Evolutionary conservation across 495 filamentous ascomycete species (phyloP).

Genomic region (Rostrohypoxylon terebratum): DNA sequence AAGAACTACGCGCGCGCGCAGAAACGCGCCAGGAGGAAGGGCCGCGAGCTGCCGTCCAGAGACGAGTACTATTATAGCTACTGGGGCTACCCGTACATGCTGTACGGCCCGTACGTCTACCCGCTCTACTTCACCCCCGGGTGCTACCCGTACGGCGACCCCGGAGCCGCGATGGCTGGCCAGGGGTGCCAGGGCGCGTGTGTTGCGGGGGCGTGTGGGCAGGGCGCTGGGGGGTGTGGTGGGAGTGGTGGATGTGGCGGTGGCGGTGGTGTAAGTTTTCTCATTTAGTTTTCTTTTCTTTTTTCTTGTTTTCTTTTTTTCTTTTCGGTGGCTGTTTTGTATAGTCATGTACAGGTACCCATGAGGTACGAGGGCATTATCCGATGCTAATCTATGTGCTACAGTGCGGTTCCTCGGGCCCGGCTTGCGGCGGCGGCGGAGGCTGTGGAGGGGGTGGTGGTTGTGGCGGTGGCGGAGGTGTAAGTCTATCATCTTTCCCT

Average conservation of each 20-base stretch:
- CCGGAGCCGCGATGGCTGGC: conserved; percentile 66
- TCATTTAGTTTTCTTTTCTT: background rate
- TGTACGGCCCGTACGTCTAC: conserved; percentile 54
- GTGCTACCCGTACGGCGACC: conserved; percentile 58
- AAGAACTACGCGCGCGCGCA: conserved; percentile 70
- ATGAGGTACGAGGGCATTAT: no score
- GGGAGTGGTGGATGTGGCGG: conserved; percentile 56
- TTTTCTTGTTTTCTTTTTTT: background rate
- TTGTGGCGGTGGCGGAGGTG: conserved; percentile 48
- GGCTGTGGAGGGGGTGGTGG: conserved; percentile 53
- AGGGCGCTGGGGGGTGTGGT: conserved; percentile 61
- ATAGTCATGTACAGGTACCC: no score
- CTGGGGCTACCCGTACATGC: conserved; percentile 64
- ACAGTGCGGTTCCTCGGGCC: conserved; percentile 43
- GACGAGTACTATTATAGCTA: conserved; percentile 64
- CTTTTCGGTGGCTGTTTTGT: no score
- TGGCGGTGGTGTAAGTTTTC: conserved; percentile 55
- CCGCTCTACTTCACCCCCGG: conserved; percentile 50
- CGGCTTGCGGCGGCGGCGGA: conserved; percentile 53
- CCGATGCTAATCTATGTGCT: conserved; percentile 37
- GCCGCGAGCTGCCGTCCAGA: conserved; percentile 60
- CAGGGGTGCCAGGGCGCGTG: conserved; percentile 54
- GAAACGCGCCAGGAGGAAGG: conserved; percentile 71
- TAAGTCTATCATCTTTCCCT: background rate
- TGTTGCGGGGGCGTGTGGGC: conserved; percentile 66